phyloP scores from a whole-genome alignment of 345 rosid species.

The Odontarrhena argentea region DNA sequence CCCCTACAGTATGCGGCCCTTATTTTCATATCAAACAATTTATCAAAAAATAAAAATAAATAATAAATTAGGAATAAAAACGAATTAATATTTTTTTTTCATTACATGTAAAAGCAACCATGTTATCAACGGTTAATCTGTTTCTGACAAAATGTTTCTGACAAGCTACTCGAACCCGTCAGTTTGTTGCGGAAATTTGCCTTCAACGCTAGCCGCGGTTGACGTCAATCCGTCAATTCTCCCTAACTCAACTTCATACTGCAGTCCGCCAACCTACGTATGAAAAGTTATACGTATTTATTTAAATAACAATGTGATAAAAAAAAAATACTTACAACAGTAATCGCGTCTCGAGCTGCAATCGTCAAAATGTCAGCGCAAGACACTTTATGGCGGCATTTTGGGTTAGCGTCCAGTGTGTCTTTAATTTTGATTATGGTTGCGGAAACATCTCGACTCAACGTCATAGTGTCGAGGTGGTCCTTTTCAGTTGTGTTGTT shows the following conservation, averaged over 20 bases:
- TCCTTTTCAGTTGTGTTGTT: conserved; percentile 47
- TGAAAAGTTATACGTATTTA: background rate
- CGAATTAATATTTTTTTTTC: too few species aligned
- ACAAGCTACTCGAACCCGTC: conserved; percentile 33
- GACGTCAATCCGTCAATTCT: conserved; percentile 38
- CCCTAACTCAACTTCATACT: conserved; percentile 45
- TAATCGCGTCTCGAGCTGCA: conserved; percentile 43
- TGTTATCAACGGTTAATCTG: conserved; percentile 40
- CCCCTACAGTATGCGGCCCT: conserved; percentile 84
- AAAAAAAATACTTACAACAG: conserved; percentile 22
- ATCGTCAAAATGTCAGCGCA: conserved; percentile 47
- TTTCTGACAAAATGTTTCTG: conserved; percentile 38
- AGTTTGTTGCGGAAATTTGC: conserved; percentile 38
- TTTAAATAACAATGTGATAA: too few species aligned
- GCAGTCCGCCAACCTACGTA: conserved; percentile 46
- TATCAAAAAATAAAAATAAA: too few species aligned
- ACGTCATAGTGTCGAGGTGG: conserved; percentile 40
- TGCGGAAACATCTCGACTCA: conserved; percentile 50
- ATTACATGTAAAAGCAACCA: conserved; percentile 49
- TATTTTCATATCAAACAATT: background rate
- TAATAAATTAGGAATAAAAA: too few species aligned
- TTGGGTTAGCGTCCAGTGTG: conserved; percentile 40
- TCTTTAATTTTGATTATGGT: conserved; percentile 45
- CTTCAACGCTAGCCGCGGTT: conserved; percentile 41
- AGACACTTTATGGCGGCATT: conserved; percentile 42